These are phyloP conservation scores for Colletotrichum theobromicola DNA, from an alignment of 2,329 filamentous ascomycete species.

Conservation along the genomic window DNA sequence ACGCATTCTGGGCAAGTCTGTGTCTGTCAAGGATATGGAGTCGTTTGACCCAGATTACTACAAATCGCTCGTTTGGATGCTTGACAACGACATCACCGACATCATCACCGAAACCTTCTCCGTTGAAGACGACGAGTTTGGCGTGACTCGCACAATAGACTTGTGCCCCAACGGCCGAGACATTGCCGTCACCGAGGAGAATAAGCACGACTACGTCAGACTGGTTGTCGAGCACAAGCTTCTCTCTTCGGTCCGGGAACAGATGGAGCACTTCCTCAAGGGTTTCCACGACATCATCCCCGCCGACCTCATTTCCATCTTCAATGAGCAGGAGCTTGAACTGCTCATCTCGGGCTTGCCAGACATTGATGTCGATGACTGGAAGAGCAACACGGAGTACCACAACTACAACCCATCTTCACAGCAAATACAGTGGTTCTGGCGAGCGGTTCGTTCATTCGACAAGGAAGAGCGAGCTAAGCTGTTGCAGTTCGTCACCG, in stretches of 20 bases:
- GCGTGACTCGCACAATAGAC: conserved; percentile 85
- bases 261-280: conserved; percentile 91
- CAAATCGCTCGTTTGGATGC: conserved; percentile 98
- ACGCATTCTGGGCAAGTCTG: conserved; percentile 90
- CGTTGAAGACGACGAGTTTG: conserved; percentile 92
- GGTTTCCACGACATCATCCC: conserved; percentile 99
- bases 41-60: conserved; percentile 98
- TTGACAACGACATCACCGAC: conserved; percentile 97
- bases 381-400: conserved; percentile 99
- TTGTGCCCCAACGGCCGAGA: conserved; percentile 87
- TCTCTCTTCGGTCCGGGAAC: conserved; percentile 88
- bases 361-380: conserved; percentile 97
- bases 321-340: conserved; percentile 98
- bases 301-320: conserved; percentile 91
- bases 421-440: conserved; percentile 99
- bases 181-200: conserved; percentile 93
- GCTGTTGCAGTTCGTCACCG: conserved; percentile 95
- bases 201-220: conserved; percentile 97
- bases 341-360: conserved; percentile 95
- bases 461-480: conserved; percentile 99
- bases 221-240: conserved; percentile 94
- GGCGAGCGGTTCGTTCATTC: conserved; percentile 94
- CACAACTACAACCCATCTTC: conserved; percentile 96
- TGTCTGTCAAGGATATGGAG: conserved; percentile 99
- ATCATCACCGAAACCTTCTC: conserved; percentile 97